Evolutionary conservation across 345 rosid species (phyloP).

Genomic region (Barbarea vulgaris): DNA sequence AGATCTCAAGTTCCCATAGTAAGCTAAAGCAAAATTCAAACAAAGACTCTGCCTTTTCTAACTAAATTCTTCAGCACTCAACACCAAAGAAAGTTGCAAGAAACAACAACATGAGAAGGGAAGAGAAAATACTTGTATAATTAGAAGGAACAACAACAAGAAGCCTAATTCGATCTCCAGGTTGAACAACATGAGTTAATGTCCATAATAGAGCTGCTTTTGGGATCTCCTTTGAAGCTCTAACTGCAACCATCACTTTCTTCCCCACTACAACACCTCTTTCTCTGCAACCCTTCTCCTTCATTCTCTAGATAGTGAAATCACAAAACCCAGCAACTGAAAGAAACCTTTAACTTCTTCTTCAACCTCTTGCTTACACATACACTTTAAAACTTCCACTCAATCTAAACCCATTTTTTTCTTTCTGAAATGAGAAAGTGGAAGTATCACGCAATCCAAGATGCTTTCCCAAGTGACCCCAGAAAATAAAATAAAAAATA

Average conservation of each 20-base stretch:
- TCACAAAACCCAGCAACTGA: neutral
- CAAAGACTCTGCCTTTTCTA: constrained; percentile 4
- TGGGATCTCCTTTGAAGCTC: constrained; percentile 86
- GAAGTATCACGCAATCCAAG: constrained; percentile 57
- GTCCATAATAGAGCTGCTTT: constrained; percentile 85
- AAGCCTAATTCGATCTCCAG: constrained; percentile 83
- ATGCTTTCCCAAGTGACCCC: constrained; percentile 33
- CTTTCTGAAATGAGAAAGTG: constrained; percentile 37
- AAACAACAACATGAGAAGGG: neutral
- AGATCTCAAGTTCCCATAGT: constrained; percentile 10
- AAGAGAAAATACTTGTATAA: constrained; percentile 54
- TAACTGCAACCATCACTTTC: constrained; percentile 80
- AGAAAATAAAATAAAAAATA: neutral
- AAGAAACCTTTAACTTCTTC: constrained; percentile 1
- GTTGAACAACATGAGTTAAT: constrained; percentile 90
- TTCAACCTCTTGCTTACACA: constrained; percentile 3
- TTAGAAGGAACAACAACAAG: constrained; percentile 80
- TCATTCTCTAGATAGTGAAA: constrained; percentile 37
- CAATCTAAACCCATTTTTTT: constrained; percentile 46
- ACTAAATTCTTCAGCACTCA: neutral
- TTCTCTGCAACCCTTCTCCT: constrained; percentile 54
- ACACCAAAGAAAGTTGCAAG: neutral
- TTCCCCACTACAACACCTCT: constrained; percentile 64
- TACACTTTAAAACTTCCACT: constrained; percentile 33
- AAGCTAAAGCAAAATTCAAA: neutral